Evolutionary conservation across 2,329 filamentous ascomycete species (phyloP), one percentile per base, ranked within the genome.

Genomic region (Sclerotinia borealis): DNA sequence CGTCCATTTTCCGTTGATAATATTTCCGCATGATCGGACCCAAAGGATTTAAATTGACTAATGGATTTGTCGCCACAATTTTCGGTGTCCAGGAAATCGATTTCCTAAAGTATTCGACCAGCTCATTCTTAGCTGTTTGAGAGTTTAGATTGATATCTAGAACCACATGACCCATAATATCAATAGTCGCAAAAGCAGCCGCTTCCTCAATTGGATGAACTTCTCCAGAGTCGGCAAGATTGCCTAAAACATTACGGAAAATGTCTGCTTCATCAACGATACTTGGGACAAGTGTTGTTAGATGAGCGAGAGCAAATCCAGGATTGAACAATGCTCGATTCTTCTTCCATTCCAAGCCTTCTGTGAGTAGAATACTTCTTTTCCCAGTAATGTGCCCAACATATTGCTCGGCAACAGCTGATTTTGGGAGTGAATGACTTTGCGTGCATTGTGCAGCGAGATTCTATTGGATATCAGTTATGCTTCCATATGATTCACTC

Each of bases 261-360:
- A 70, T 63, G 2, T 52, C 34, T 11, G 62, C 63, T 43, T 70
- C 68, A 31, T 67, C 64, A 1, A 72, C 68, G 5, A 72, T 65
- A 45, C 60, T 52, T 11, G 64, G 55, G 19, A 68, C 63, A 13
- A 69, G 60, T 19, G 52, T 66, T 19, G 67, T 59, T 4, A 70
- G 25, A 63, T 69, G 63, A 11, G 54, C 61, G 13, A 66, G 51
- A 15, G 59, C 61, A 54, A 73, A 72, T 2, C 71, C 70, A n/a
- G 66, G 67, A 55, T 66, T 69, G 22, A 72, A 73, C 6, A 71
- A 47, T 22, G 65, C 63, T 3, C 70, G 68, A 3, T 64, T 55
- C 19, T 59, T 64, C 56, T 69, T 71, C 71, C 70, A 73, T 48
- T 68, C 63, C n/a, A 62, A 41, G 49, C 66, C 70, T 29, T 66